A percentile compares a stretch with the other conserved stretches of the same genome.
Evolutionary conservation across 495 filamentous ascomycete species (phyloP).

Genomic region (Podospora fimiseda): DNA sequence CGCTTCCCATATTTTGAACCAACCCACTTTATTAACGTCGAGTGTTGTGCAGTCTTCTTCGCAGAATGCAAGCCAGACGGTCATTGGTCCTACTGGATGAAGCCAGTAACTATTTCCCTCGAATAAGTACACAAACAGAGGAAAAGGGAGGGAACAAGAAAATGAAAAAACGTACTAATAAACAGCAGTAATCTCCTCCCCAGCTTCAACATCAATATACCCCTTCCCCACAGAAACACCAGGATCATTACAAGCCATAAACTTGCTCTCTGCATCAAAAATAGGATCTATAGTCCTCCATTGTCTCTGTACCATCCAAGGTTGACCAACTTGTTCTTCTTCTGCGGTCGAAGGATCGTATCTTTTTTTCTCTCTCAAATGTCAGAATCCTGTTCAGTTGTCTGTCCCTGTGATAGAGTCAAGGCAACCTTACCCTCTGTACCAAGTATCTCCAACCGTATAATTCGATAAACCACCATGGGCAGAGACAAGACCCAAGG

Average conservation of each 20-base stretch:
- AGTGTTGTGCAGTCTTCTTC: constrained; percentile 32
- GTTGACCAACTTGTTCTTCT: constrained; percentile 31
- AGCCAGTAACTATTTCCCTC: constrained; percentile 42
- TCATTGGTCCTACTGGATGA: constrained; percentile 48
- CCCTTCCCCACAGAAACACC: constrained; percentile 34
- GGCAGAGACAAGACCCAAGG: constrained; percentile 22
- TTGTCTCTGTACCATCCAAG: constrained; percentile 40
- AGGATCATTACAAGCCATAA: constrained; percentile 40
- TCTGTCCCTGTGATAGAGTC: too few relatives aligned
- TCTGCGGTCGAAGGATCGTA: constrained; percentile 35
- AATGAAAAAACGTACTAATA: constrained; percentile 26
- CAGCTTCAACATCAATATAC: constrained; percentile 38
- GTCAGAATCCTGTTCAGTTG: not conserved
- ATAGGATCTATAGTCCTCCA: constrained; percentile 43
- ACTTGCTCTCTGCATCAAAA: constrained; percentile 30
- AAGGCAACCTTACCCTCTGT: constrained; percentile 32
- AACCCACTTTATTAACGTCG: constrained; percentile 34
- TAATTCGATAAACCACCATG: constrained; percentile 46
- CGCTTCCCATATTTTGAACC: constrained; percentile 51
- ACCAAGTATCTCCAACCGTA: constrained; percentile 44
- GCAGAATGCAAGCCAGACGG: constrained; percentile 43
- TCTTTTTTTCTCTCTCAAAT: too few relatives aligned
- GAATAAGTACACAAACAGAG: too few relatives aligned
- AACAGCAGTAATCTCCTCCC: constrained; percentile 39
- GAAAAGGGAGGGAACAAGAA: not conserved